Evolutionary conservation across 139 green algal genomes (phyloP).

Genomic region (Tetraselmis striata): DNA sequence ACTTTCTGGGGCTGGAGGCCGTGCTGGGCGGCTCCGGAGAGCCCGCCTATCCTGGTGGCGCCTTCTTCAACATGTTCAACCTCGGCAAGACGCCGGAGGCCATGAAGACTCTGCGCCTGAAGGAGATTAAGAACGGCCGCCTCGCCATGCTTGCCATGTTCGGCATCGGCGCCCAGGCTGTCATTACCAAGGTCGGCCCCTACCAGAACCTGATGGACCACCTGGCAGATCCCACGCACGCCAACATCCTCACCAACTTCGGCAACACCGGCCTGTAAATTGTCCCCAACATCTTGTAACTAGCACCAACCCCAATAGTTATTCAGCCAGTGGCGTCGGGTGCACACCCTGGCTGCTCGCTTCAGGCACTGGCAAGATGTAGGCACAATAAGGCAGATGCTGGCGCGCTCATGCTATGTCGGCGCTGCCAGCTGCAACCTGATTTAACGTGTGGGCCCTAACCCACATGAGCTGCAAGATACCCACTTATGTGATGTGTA

Average conservation of each 20-base stretch:
- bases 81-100: conserved; percentile 27
- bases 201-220: conserved; percentile 86
- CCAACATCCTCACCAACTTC: conserved; percentile 94
- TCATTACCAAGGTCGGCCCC: conserved; percentile 81
- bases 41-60: conserved; percentile 40
- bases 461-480: not conserved
- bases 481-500: not conserved
- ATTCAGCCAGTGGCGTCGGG: not conserved
- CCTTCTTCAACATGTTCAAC: conserved; percentile 45
- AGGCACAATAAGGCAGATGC: not conserved
- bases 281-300: not conserved
- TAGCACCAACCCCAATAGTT: not conserved
- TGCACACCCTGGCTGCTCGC: not conserved
- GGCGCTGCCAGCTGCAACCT: too few relatives aligned
- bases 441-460: not conserved
- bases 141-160: conserved; percentile 81
- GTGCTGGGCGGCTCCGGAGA: conserved; percentile 27
- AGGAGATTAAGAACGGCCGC: conserved; percentile 23
- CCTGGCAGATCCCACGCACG: conserved; percentile 69
- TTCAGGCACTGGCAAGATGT: not conserved
- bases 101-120: conserved; percentile 29
- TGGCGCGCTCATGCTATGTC: not conserved
- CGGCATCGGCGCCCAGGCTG: conserved; percentile 63
- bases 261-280: conserved; percentile 17
- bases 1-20: conserved; percentile 42